These are phyloP conservation scores for Arthrinium puccinioides DNA, from an alignment of 2,329 filamentous ascomycete genomes.

Conservation along the genomic window DNA sequence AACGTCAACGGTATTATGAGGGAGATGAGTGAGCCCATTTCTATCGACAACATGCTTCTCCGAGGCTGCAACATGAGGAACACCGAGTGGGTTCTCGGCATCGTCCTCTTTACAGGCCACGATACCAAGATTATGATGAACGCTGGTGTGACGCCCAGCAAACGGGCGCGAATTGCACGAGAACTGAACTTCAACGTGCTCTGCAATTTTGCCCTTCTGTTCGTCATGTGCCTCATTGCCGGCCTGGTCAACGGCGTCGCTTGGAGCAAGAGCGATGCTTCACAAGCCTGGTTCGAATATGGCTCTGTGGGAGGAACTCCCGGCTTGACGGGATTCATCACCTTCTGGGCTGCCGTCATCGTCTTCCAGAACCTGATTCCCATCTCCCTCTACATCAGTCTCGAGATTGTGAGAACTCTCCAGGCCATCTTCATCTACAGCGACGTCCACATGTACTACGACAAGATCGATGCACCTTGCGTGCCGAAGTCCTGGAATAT, in stretches of 20 bases:
- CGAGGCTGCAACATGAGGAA: slow-evolving; percentile 91
- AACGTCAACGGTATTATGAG: slow-evolving; percentile 54
- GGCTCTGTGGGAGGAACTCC: slow-evolving; percentile 72
- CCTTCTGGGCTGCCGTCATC: slow-evolving; percentile 92
- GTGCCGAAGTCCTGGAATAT: slow-evolving; percentile 99
- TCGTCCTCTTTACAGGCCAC: slow-evolving; percentile 89
- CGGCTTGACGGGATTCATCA: slow-evolving; percentile 82
- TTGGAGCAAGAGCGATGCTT: slow-evolving; percentile 70
- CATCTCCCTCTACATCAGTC: slow-evolving; percentile 93
- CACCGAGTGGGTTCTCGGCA: slow-evolving; percentile 89
- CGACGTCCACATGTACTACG: slow-evolving; percentile 96
- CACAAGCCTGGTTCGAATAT: slow-evolving; percentile 76
- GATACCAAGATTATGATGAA: slow-evolving; percentile 99
- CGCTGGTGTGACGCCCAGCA: slow-evolving; percentile 88
- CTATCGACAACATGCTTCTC: slow-evolving; percentile 90
- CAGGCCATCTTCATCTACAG: slow-evolving; percentile 98
- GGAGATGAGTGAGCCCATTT: slow-evolving; percentile 86
- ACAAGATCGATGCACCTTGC: slow-evolving; percentile 85
- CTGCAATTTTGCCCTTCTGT: slow-evolving; percentile 88
- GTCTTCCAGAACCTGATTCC: slow-evolving; percentile 98
- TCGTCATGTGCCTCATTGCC: slow-evolving; percentile 80
- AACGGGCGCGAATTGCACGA: slow-evolving; percentile 82
- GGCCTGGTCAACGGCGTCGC: slow-evolving; percentile 78
- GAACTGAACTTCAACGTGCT: slow-evolving; percentile 97
- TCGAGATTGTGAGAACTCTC: slow-evolving; percentile 88